These are phyloP conservation scores for Eimeria acervulina DNA, from an alignment of 169 alveolate genomes.

Conservation along the genomic window DNA sequence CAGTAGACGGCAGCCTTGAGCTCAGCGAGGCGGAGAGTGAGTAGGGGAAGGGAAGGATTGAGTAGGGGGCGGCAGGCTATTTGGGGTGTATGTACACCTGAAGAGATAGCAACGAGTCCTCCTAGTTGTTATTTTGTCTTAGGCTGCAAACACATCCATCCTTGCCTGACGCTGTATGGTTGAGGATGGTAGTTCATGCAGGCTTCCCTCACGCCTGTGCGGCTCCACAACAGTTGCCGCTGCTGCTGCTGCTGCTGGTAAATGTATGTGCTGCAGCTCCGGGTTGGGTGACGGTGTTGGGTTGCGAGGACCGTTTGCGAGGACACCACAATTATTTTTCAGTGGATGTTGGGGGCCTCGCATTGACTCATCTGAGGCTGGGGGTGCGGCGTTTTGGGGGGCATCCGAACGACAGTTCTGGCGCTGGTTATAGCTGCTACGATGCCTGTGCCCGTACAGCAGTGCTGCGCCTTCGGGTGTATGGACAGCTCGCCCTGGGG, in stretches of 20 bases:
- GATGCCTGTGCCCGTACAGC: constrained; percentile 36
- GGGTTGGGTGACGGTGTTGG: constrained; percentile 63
- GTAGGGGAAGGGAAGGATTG: neutral
- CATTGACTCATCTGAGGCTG: constrained; percentile 31
- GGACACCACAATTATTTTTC: constrained; percentile 47
- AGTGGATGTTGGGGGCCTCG: constrained; percentile 18
- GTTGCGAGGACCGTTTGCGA: constrained; percentile 11
- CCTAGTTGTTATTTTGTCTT: neutral
- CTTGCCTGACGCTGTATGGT: neutral
- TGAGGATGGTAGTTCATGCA: neutral
- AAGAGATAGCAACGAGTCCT: neutral
- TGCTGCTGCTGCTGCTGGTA: neutral
- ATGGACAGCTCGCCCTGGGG: constrained; percentile 65
- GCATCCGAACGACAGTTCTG: neutral
- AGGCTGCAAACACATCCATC: neutral
- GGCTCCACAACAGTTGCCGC: neutral
- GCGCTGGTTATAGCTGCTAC: neutral
- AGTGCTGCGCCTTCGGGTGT: constrained; percentile 75
- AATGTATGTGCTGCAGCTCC: constrained; percentile 29
- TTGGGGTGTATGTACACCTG: neutral
- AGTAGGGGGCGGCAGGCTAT: no score
- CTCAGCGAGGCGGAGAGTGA: constrained; percentile 9
- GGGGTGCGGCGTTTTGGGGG: constrained; percentile 33
- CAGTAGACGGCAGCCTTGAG: constrained; percentile 58
- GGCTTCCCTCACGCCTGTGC: neutral